Conservation (phyloP, 148 eudicot genomes). For the Suaeda aralocaspica region DNA sequence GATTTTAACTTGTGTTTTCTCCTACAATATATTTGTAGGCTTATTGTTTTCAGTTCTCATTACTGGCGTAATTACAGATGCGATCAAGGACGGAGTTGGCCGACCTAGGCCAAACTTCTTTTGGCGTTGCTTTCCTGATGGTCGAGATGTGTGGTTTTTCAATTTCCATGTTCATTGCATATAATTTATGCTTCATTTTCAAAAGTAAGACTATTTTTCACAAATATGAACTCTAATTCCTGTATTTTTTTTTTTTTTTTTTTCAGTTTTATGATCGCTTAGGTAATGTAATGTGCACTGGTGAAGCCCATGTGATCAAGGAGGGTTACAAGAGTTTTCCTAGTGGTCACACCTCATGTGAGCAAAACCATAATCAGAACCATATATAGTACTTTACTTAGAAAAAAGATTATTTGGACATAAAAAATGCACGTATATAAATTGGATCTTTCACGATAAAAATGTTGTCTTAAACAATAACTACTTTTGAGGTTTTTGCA, state of each 20-base stretch:
- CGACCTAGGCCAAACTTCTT: conserved; percentile 93
- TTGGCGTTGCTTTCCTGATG: conserved; percentile 96
- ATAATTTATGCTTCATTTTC: neutral
- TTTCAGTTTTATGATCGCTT: conserved; percentile 34
- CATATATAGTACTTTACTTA: neutral
- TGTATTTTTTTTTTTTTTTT: neutral
- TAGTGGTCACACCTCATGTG: conserved; percentile 91
- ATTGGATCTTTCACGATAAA: too few species aligned
- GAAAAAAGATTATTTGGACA: too few species aligned
- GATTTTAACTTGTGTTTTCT: too few species aligned
- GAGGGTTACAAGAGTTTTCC: conserved; percentile 98
- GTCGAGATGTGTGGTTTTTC: conserved; percentile 43
- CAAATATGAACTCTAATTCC: too few species aligned
- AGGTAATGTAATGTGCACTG: conserved; percentile 52
- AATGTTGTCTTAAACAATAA: too few species aligned
- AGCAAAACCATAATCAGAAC: conserved; percentile 22
- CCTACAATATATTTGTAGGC: conserved; percentile 42
- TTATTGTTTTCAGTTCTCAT: conserved; percentile 59
- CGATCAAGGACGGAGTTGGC: conserved; percentile 86
- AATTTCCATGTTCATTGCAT: neutral
- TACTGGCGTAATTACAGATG: conserved; percentile 74
- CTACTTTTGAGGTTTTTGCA: too few species aligned
- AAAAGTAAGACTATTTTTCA: too few species aligned
- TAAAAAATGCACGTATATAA: neutral
- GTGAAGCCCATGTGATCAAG: conserved; percentile 46